Conservation (phyloP, 805 yeast species). For the Wickerhamomyces rabaulensis region DNA sequence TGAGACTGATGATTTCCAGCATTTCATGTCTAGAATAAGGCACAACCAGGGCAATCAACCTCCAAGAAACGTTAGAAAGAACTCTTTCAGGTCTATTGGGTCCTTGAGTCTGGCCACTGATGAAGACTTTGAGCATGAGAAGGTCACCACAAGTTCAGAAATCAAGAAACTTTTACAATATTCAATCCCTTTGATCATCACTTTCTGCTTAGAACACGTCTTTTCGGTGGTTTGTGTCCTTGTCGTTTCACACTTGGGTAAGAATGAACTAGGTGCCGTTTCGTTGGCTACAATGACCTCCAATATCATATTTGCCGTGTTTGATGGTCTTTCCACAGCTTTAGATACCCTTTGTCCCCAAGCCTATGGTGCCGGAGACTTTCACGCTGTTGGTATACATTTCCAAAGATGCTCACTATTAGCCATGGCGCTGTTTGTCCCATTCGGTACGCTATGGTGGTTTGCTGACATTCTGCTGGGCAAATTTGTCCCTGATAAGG, state of each 20-base stretch:
- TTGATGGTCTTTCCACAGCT: slow-evolving; percentile 80
- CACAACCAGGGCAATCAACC: slow-evolving; percentile 9
- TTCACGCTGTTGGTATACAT: slow-evolving; percentile 65
- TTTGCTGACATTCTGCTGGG: slow-evolving; percentile 41
- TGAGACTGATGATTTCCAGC: slow-evolving; percentile 12
- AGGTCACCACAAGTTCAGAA: slow-evolving; percentile 32
- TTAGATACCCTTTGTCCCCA: slow-evolving; percentile 81
- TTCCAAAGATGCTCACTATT: slow-evolving; percentile 63
- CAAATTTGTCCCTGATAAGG: slow-evolving; percentile 45
- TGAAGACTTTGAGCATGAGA: slow-evolving; percentile 27
- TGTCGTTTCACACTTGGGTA: slow-evolving; percentile 79
- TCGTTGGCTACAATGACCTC: slow-evolving; percentile 82
- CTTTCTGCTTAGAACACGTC: slow-evolving; percentile 54
- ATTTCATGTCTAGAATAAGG: slow-evolving; percentile 20
- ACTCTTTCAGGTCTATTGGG: slow-evolving; percentile 19
- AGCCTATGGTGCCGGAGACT: slow-evolving; percentile 76
- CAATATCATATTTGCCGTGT: slow-evolving; percentile 70
- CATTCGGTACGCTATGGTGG: slow-evolving; percentile 57
- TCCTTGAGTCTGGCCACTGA: slow-evolving; percentile 15
- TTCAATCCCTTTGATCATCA: slow-evolving; percentile 52
- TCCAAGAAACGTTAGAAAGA: slow-evolving; percentile 7
- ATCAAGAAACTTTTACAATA: slow-evolving; percentile 31
- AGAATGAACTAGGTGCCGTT: slow-evolving; percentile 75
- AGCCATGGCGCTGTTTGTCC: slow-evolving; percentile 37
- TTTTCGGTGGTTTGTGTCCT: slow-evolving; percentile 53